Percentiles rank a stretch among this genome's conserved stretches.
Conservation (phyloP, 805 yeast genomes). For the Candida ponderosae region DNA sequence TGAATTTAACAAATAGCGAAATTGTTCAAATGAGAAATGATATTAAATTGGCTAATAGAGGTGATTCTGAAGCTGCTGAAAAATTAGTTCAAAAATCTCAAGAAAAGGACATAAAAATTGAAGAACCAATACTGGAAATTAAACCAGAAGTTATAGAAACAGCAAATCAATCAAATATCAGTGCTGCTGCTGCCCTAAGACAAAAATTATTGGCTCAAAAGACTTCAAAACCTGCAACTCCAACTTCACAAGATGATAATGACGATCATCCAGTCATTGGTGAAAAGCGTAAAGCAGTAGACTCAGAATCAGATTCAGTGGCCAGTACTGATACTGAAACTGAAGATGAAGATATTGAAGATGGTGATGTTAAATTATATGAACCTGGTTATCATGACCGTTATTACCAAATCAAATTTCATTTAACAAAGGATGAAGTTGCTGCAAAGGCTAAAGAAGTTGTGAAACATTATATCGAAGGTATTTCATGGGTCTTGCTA, state of each 20-base stretch:
- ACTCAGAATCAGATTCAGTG: constrained; percentile 5
- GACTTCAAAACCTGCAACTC: constrained; percentile 6
- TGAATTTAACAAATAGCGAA: constrained; percentile 60
- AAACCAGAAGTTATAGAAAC: constrained; percentile 14
- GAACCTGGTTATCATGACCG: constrained; percentile 84
- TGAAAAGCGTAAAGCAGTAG: constrained; percentile 13
- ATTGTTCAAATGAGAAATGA: constrained; percentile 56
- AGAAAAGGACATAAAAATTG: background rate
- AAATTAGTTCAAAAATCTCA: constrained; percentile 6
- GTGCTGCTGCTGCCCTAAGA: constrained; percentile 38
- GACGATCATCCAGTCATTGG: constrained; percentile 7
- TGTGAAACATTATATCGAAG: constrained; percentile 76
- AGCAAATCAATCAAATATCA: constrained; percentile 31
- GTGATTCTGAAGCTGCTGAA: constrained; percentile 34
- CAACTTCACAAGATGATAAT: constrained; percentile 5
- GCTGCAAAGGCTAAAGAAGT: constrained; percentile 48
- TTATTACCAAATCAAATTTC: constrained; percentile 73
- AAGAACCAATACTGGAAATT: too few species aligned
- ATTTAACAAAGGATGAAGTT: constrained; percentile 45
- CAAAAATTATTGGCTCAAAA: constrained; percentile 24
- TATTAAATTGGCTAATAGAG: constrained; percentile 62
- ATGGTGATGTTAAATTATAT: constrained; percentile 52
- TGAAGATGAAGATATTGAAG: constrained; percentile 8
- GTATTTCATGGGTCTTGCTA: constrained; percentile 91
- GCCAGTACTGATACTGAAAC: constrained; percentile 10